Evolutionary conservation across 1,284 basidiomycete genomes (phyloP).

Genomic region (Malassezia vespertilionis): DNA sequence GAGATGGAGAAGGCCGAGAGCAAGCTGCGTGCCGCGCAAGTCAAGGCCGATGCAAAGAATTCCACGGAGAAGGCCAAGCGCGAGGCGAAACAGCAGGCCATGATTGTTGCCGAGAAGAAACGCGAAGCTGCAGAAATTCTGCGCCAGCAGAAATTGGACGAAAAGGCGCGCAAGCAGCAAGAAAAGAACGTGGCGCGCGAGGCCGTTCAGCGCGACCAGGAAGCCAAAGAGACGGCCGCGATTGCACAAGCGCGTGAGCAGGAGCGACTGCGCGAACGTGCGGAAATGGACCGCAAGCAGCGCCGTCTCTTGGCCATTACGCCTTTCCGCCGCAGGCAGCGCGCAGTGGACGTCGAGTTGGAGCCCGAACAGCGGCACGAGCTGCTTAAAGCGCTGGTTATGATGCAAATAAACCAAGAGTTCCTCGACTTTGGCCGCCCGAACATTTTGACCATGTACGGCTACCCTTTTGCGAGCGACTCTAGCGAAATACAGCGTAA

Average conservation of each 20-base stretch:
- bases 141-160: constrained; percentile 12
- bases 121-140: neutral
- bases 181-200: constrained; percentile 4
- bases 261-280: constrained; percentile 12
- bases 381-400: constrained; percentile 40
- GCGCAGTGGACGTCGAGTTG: constrained; percentile 8
- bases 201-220: neutral
- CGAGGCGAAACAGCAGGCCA: neutral
- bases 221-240: constrained; percentile 2
- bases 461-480: constrained; percentile 31
- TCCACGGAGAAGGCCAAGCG: neutral
- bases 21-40: neutral
- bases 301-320: constrained; percentile 10
- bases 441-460: constrained; percentile 37
- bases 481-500: neutral
- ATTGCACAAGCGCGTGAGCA: constrained; percentile 7
- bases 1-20: neutral
- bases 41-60: constrained; percentile 1
- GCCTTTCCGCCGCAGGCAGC: constrained; percentile 13
- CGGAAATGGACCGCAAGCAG: constrained; percentile 17
- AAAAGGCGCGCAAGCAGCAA: constrained; percentile 3
- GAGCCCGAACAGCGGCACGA: constrained; percentile 42
- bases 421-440: constrained; percentile 34
- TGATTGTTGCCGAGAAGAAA: neutral
- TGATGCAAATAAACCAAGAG: constrained; percentile 42